Conservation (phyloP, 129 eudicot genomes). For the Artemisia annua region DNA sequence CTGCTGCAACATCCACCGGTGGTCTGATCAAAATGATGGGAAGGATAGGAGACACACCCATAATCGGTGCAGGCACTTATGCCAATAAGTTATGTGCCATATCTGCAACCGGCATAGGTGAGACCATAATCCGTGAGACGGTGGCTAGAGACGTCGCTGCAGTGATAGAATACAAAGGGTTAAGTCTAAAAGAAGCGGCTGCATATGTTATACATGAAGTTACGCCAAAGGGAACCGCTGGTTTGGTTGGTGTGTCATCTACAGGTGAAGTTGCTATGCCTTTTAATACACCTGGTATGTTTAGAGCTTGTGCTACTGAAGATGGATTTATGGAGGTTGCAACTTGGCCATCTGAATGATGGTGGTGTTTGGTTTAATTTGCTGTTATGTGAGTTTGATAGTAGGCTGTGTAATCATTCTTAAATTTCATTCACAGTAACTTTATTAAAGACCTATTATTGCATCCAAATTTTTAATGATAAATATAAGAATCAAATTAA, state of each 20-base stretch:
- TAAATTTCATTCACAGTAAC: too few species aligned
- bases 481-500: too few species aligned
- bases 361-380: neutral
- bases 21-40: slow-evolving; percentile 85
- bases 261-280: slow-evolving; percentile 73
- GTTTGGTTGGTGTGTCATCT: slow-evolving; percentile 75
- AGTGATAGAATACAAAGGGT: slow-evolving; percentile 78
- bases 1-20: slow-evolving; percentile 89
- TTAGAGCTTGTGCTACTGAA: slow-evolving; percentile 94
- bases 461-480: too few species aligned
- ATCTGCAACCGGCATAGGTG: slow-evolving; percentile 92
- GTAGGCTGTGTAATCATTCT: too few species aligned
- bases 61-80: slow-evolving; percentile 85
- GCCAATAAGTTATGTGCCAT: slow-evolving; percentile 77
- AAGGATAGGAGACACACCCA: slow-evolving; percentile 87
- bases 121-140: slow-evolving; percentile 73
- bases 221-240: slow-evolving; percentile 57
- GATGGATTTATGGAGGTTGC: slow-evolving; percentile 73
- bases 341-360: slow-evolving; percentile 42
- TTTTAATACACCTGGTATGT: slow-evolving; percentile 86
- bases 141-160: slow-evolving; percentile 92
- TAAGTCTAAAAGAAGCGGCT: slow-evolving; percentile 77
- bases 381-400: neutral
- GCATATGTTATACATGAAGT: slow-evolving; percentile 38
- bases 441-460: too few species aligned